phyloP scores from a whole-genome alignment of 192 early-diverging fungal genomes.

The Coemansia sp. region DNA sequence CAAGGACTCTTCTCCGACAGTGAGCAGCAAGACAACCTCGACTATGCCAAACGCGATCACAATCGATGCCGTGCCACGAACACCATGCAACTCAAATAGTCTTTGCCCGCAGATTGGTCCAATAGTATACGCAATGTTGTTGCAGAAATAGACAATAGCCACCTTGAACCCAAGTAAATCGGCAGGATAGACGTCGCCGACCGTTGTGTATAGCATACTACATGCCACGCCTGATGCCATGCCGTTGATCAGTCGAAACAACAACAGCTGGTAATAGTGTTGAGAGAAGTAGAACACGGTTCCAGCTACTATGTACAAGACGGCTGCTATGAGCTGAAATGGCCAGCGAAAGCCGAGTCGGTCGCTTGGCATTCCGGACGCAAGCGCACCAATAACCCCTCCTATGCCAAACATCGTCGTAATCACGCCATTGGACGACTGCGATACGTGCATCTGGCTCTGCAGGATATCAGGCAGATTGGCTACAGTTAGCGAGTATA shows the following conservation, averaged over 20 bases:
- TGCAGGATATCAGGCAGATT: conserved; percentile 42
- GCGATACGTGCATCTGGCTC: conserved; percentile 26
- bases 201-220: conserved; percentile 30
- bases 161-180: conserved; percentile 43
- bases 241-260: conserved; percentile 36
- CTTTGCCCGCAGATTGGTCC: conserved; percentile 37
- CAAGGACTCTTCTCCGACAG: conserved; percentile 33
- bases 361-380: conserved; percentile 27
- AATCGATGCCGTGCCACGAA: conserved; percentile 24
- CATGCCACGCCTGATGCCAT: conserved; percentile 37
- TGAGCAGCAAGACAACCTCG: conserved; percentile 21
- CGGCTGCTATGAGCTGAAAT: conserved; percentile 22
- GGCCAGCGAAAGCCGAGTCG: conserved; percentile 12
- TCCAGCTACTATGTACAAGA: conserved; percentile 29
- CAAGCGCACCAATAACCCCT: conserved; percentile 14
- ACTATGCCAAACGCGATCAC: conserved; percentile 34
- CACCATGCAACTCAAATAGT: conserved; percentile 22
- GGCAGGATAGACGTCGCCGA: conserved; percentile 42
- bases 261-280: conserved; percentile 33
- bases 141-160: conserved; percentile 32
- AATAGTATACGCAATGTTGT: conserved; percentile 41
- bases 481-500: conserved; percentile 38
- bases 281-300: conserved; percentile 25
- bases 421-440: conserved; percentile 35
- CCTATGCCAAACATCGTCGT: conserved; percentile 47